Evolutionary conservation across 75 land plant species (phyloP), one percentile per base, ranked within the genome.

Genomic region (Pinus taeda): DNA sequence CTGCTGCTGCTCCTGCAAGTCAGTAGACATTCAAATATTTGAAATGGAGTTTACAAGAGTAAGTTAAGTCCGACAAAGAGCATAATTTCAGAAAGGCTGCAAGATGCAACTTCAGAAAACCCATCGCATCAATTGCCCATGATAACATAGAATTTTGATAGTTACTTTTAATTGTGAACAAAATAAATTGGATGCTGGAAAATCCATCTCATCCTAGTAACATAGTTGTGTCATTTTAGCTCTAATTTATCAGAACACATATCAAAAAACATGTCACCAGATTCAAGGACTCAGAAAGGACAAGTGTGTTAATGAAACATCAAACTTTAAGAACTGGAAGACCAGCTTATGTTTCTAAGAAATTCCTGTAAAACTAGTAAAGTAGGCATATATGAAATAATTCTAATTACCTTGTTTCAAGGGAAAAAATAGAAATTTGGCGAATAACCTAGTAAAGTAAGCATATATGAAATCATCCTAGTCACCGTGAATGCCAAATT

Each of bases 1-100:
- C 60, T 79, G 88, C n/a, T 90, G 90, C 42, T 90, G 92, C 22
- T 90, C 92, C 92, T 88, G 71, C 53, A 60, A n/a, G 17, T 13
- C 75, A 73, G 58, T 73, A 42, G 29, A 53, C 17, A 67, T 9
- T 67, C 20, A 67, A 20, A 67, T 5, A 8, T 64, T 64, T 18
- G 15, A 39, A 39, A 39, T 1, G 45, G 20, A 37, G 9, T 22
- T 62, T 62, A 21, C 12, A 29, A 62, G n/a, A 24, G 12, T 61
- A 42, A 22, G 64, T 12, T 24, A 62, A 9, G 26, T 62, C 26
- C 30, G 29, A 62, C 29, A 24, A 62, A 24, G 22, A 62, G 14
- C 26, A 62, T 22, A 14, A 37, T 66, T 37, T 66, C 42, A 39
- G 20, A 18, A 67, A 45, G 6, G 7, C 8, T 45, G 8, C 49